Evolutionary conservation across 2,329 filamentous ascomycete genomes (phyloP), one percentile per base, ranked within the genome.

Genomic region (Boeremia lycopersici): DNA sequence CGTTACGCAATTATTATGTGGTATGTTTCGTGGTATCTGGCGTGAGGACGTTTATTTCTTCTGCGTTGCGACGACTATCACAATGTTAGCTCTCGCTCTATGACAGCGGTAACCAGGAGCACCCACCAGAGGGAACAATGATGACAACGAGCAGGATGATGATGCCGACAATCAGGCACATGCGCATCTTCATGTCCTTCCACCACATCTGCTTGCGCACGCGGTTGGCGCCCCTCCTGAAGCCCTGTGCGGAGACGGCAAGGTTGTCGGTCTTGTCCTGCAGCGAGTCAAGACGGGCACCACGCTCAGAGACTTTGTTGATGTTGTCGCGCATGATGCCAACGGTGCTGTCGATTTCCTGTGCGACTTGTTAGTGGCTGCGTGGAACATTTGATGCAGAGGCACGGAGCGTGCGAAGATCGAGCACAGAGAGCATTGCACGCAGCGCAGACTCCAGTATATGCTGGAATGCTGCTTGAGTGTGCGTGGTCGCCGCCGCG

Each of bases 131-230:
- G 64, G 95, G 95, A 67, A 98, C 87, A 73, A 99, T 95, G 76
- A 99, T 98, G 77, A 99, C 86, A 67, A 96, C 81, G 65, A 99
- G 85, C 68, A 99, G 83, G 67, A 98, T 85, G 76, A 98, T 89
- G 78, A 99, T 89, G 71, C 93, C 95, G 56, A 88, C 83, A 74
- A 96, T 89, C 68, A 99, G 82, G 80, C 93, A 98, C 83, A 97
- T 95, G 77, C 95, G 88, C 95, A 99, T 99, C 87, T 98, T 98
- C 91, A 97, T 96, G 74, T 98, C 93, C 85, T 98, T 98, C 93
- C 93, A 98, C 93, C 93, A 98, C 93, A 98, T 98, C 79, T 96
- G 88, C 78, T 81, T 81, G 77, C 95, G 88, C 68, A 99, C 93
- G 70, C 91, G 84, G 83, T 98, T 99, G 78, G 96, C 95, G 63